A percentile compares a stretch with the other conserved stretches of the same genome.
phyloP scores from a whole-genome alignment of 2,329 filamentous ascomycete species.

The Ceratocystis lukuohia region DNA sequence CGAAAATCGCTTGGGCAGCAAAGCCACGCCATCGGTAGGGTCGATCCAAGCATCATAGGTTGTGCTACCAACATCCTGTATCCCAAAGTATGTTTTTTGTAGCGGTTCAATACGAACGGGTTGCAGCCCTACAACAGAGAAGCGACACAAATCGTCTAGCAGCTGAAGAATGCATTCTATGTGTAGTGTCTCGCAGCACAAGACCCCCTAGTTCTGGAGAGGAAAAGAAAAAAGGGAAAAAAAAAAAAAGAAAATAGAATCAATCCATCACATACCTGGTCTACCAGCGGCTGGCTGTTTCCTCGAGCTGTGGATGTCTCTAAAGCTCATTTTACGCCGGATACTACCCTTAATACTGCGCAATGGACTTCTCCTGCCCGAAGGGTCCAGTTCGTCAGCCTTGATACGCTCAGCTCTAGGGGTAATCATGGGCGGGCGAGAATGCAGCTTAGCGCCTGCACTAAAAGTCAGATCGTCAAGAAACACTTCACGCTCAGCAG shows the following conservation, averaged over 20 bases:
- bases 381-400: constrained; percentile 49
- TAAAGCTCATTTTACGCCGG: constrained; percentile 78
- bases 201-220: not conserved
- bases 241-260: not conserved
- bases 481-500: constrained; percentile 86
- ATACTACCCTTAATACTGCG: constrained; percentile 67
- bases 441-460: constrained; percentile 63
- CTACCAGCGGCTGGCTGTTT: constrained; percentile 66
- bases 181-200: not conserved
- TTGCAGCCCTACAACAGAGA: not conserved
- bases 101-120: not conserved
- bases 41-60: no score
- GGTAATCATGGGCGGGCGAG: constrained; percentile 58
- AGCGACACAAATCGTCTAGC: not conserved
- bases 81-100: no score
- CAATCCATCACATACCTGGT: constrained; percentile 40
- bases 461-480: constrained; percentile 82
- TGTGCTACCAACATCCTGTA: not conserved
- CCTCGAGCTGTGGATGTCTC: constrained; percentile 90
- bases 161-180: not conserved
- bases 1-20: no score
- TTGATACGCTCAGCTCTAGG: constrained; percentile 72
- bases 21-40: no score
- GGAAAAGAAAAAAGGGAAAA: not conserved
- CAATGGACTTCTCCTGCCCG: constrained; percentile 42